Evolutionary conservation across 257 asterid species (phyloP), one percentile per base, ranked within the genome.

Genomic region (Solanum virginianum): DNA sequence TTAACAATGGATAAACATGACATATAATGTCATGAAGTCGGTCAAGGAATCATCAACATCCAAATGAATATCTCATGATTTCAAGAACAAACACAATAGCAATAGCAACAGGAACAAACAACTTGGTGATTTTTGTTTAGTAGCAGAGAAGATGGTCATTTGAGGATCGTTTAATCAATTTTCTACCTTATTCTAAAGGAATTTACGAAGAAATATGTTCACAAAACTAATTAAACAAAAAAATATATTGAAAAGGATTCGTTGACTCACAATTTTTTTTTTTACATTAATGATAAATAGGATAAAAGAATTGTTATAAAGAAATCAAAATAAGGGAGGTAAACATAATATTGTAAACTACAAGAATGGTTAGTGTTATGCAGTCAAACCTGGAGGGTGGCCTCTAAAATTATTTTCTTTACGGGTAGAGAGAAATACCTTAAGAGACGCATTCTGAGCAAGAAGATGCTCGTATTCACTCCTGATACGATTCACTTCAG

Each of bases 361-460:
- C 77, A 36, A 69, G 15, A 22, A 39, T 16, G 26, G 77, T 39
- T 16, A 69, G 51, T 69, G 12, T 69, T 69, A 17, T 17, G 77
- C n/a, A 36, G 51, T 69, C 77, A 36, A 69, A 69, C 77, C 51
- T 65, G 8, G 51, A 36, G 51, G 47, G 51, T 36, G 77, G 15
- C 9, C 22, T 16, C 45, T 36, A 9, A 69, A 69, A 69, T 36
- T 69, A 17, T 36, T 51, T 51, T 6, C 36, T 36, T 68, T 36
- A 49, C 15, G 49, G 69, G 81, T 69, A 69, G 45, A 59, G 65
- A 54, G 66, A 12, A 74, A 81, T 92, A 97, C 99, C 99, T 97
- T 94, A 39, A 95, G 92, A 84, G 98, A 87, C 74, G 92, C 93
- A 91, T 95, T 95, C 88, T 94, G 97, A 80, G 96, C 92, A 80